Conservation (phyloP, 345 rosid genomes). For the Linum usitatissimum region DNA sequence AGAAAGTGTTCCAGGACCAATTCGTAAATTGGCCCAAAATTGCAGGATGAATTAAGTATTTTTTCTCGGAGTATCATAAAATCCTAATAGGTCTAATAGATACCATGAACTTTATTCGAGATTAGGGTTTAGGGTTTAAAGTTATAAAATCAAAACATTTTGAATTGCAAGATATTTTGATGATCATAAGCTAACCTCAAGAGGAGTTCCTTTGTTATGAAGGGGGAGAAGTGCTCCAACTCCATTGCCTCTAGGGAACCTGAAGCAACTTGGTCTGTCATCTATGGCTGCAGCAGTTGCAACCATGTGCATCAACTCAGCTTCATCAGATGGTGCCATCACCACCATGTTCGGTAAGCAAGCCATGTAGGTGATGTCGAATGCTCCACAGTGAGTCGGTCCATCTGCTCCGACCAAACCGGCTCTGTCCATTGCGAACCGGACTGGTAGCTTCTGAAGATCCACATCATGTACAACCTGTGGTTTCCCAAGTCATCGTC, state of each 20-base stretch:
- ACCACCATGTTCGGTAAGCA: conserved; percentile 81
- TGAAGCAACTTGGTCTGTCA: conserved; percentile 76
- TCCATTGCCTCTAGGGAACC: conserved; percentile 75
- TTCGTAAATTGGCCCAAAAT: too few relatives aligned
- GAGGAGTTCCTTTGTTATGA: conserved; percentile 44
- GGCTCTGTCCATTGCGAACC: conserved; percentile 60
- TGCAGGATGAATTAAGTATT: too few relatives aligned
- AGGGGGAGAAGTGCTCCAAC: conserved; percentile 45
- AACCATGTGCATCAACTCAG: conserved; percentile 69
- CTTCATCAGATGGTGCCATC: conserved; percentile 76
- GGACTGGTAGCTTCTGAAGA: conserved; percentile 62
- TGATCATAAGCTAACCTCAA: conserved; percentile 32
- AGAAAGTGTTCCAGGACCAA: too few relatives aligned
- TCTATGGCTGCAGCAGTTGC: conserved; percentile 71
- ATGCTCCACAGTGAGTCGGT: conserved; percentile 75
- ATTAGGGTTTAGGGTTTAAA: too few relatives aligned
- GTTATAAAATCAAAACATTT: too few relatives aligned
- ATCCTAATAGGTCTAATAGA: too few relatives aligned
- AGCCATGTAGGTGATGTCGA: conserved; percentile 60
- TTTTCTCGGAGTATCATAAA: too few relatives aligned
- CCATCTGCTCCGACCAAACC: conserved; percentile 79
- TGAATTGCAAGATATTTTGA: too few relatives aligned
- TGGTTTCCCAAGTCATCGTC: too few relatives aligned
- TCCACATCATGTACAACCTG: conserved; percentile 75
- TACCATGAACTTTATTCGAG: too few relatives aligned